These are phyloP conservation scores for Blastocrithidia nonstop DNA, from an alignment of 208 protist species.

Conservation along the genomic window DNA sequence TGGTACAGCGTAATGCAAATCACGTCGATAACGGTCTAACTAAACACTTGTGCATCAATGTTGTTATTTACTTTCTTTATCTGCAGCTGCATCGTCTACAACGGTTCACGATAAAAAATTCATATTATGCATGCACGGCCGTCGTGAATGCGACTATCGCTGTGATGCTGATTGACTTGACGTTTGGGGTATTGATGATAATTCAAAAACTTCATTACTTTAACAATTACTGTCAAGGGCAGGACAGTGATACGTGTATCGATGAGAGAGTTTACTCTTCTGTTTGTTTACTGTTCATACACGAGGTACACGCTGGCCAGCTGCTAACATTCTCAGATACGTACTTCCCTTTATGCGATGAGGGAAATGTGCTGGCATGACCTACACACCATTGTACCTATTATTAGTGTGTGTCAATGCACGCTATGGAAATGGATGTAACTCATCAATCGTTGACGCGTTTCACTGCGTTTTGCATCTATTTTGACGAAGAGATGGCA, in stretches of 20 bases:
- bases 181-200: no score
- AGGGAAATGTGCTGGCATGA: slow-evolving; percentile 34
- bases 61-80: no score
- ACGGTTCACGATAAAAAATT: no score
- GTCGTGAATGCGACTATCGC: no score
- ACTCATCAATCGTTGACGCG: slow-evolving; percentile 37
- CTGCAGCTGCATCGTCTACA: no score
- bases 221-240: no score
- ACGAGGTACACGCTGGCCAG: slow-evolving; percentile 6
- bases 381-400: slow-evolving; percentile 45
- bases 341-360: slow-evolving; percentile 18
- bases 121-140: no score
- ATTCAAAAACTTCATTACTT: no score
- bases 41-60: no score
- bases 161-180: no score
- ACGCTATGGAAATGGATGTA: slow-evolving; percentile 57
- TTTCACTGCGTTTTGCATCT: slow-evolving; percentile 33
- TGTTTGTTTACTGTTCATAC: slow-evolving; percentile 15
- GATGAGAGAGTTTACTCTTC: slow-evolving; percentile 4
- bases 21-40: no score
- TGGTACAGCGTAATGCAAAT: no score
- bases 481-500: slow-evolving; percentile 30
- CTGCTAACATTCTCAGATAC: slow-evolving; percentile 10
- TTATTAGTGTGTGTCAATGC: slow-evolving; percentile 30
- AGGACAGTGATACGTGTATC: slow-evolving; percentile 18